These are phyloP conservation scores for Gossypium davidsonii DNA, from an alignment of 441 rosid genomes.

Conservation along the genomic window DNA sequence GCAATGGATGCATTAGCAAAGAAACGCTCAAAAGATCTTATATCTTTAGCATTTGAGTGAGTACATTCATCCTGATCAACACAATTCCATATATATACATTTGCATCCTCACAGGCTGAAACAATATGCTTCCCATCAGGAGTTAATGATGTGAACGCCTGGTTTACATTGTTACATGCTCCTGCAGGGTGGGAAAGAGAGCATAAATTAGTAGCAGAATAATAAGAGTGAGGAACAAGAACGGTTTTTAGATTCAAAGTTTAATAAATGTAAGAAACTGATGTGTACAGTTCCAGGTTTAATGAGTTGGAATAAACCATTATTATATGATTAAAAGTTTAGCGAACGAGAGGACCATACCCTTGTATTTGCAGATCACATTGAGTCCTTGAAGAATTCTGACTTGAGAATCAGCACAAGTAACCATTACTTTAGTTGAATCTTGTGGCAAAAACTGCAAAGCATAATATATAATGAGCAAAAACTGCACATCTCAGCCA, in stretches of 20 bases:
- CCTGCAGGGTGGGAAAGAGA: slow-evolving; percentile 29
- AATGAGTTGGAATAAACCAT: slow-evolving; percentile 3
- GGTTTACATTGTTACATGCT: slow-evolving; percentile 49
- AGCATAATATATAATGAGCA: slow-evolving; percentile 8
- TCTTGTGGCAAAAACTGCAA: slow-evolving; percentile 65
- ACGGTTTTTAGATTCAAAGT: neutral
- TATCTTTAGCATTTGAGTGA: slow-evolving; percentile 31
- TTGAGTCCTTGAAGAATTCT: slow-evolving; percentile 64
- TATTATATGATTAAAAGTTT: slow-evolving; percentile 1
- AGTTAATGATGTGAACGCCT: slow-evolving; percentile 62
- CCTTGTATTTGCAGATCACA: slow-evolving; percentile 71
- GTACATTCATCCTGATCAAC: slow-evolving; percentile 26
- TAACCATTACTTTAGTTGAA: slow-evolving; percentile 71
- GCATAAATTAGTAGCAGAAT: neutral
- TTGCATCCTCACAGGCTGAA: slow-evolving; percentile 75
- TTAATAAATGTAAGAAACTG: neutral
- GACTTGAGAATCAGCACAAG: slow-evolving; percentile 85
- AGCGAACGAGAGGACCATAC: slow-evolving; percentile 24
- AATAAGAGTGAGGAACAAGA: neutral
- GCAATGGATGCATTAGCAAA: slow-evolving; percentile 72
- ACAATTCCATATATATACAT: slow-evolving; percentile 76
- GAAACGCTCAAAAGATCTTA: slow-evolving; percentile 73
- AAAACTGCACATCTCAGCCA: neutral
- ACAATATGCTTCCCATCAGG: slow-evolving; percentile 86
- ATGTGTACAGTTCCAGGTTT: neutral